Percentiles rank a stretch among this genome's conserved stretches.
These are phyloP conservation scores for Penicillium verrucosum DNA, from an alignment of 2,329 filamentous ascomycete species.

Conservation along the genomic window DNA sequence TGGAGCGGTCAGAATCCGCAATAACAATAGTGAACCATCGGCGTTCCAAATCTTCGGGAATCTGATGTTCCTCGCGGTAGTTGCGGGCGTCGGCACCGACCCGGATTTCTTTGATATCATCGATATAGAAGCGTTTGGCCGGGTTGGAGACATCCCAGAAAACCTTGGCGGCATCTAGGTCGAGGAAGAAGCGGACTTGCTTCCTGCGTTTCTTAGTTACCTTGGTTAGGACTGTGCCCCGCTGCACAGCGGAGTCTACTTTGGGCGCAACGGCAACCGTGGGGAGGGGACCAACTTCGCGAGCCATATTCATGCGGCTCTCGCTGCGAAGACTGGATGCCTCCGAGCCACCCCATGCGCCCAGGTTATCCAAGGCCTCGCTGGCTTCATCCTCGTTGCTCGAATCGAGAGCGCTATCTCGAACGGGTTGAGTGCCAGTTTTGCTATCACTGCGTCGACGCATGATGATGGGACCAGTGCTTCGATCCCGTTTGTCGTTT, in stretches of 20 bases:
- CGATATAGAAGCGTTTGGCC: slow-evolving; percentile 84
- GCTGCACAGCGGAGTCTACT: slow-evolving; percentile 71
- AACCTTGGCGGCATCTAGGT: slow-evolving; percentile 80
- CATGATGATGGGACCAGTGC: slow-evolving; percentile 83
- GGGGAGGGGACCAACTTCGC: slow-evolving; percentile 29
- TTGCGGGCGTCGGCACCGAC: slow-evolving; percentile 79
- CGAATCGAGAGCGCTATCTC: slow-evolving; percentile 43
- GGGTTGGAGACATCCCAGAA: slow-evolving; percentile 78
- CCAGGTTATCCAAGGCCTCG: slow-evolving; percentile 46
- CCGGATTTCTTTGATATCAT: slow-evolving; percentile 90
- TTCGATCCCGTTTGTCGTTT: slow-evolving; percentile 76
- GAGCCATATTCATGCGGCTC: slow-evolving; percentile 31
- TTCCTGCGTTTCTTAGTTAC: slow-evolving; percentile 78
- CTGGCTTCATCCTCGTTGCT: slow-evolving; percentile 41
- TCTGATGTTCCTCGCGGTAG: slow-evolving; percentile 78
- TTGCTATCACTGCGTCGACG: slow-evolving; percentile 87
- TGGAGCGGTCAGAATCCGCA: slow-evolving; percentile 71
- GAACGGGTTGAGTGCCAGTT: slow-evolving; percentile 60
- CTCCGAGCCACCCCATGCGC: slow-evolving; percentile 43
- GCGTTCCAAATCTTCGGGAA: slow-evolving; percentile 63
- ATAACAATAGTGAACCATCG: slow-evolving; percentile 92
- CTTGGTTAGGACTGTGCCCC: slow-evolving; percentile 75
- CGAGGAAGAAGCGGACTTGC: slow-evolving; percentile 71
- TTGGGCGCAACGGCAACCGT: slow-evolving; percentile 56
- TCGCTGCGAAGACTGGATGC: slow-evolving; percentile 40